A percentile compares a stretch with the other conserved stretches of the same genome.
These are phyloP conservation scores for Acorus gramineus DNA, from an alignment of 106 monocot species.

Conservation along the genomic window DNA sequence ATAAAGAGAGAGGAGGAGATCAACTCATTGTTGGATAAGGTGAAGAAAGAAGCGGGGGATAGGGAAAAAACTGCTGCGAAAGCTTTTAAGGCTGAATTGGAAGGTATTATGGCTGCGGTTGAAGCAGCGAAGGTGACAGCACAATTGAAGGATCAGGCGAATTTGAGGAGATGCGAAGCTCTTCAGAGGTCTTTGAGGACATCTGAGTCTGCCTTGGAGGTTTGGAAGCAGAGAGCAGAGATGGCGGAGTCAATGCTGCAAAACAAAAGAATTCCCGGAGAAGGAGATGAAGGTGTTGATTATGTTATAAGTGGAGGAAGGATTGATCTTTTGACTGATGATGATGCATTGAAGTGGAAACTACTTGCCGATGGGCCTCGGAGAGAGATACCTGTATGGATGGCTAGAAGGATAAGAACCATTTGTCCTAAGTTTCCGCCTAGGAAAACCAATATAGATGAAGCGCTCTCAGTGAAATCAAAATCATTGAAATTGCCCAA, in stretches of 20 bases:
- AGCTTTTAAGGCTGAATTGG: slow-evolving; percentile 19
- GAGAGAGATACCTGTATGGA: slow-evolving; percentile 30
- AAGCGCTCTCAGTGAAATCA: slow-evolving; percentile 14
- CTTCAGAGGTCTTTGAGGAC: slow-evolving; percentile 21
- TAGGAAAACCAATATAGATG: slow-evolving; percentile 17
- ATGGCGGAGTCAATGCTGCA: slow-evolving; percentile 24
- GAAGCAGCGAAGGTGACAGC: slow-evolving; percentile 20
- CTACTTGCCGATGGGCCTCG: slow-evolving; percentile 31
- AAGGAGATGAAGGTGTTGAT: slow-evolving; percentile 3
- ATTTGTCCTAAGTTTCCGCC: slow-evolving; percentile 33
- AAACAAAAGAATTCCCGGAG: slow-evolving; percentile 5
- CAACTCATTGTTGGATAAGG: slow-evolving; percentile 19
- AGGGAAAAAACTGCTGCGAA: slow-evolving; percentile 20
- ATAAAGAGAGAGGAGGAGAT: slow-evolving; percentile 13
- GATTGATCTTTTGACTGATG: slow-evolving; percentile 19
- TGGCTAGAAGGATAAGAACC: slow-evolving; percentile 22
- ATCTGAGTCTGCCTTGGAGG: slow-evolving; percentile 19
- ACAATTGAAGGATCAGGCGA: slow-evolving; percentile 23
- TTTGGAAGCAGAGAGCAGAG: slow-evolving; percentile 26
- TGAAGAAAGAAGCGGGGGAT: slow-evolving; percentile 19
- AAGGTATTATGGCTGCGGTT: slow-evolving; percentile 19
- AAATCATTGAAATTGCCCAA: slow-evolving; percentile 19
- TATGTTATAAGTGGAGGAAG: slow-evolving; percentile 23
- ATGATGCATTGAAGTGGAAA: slow-evolving; percentile 33
- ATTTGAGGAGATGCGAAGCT: slow-evolving; percentile 24